Conservation (phyloP, 2,329 filamentous ascomycete species). For the Colletotrichum destructivum region DNA sequence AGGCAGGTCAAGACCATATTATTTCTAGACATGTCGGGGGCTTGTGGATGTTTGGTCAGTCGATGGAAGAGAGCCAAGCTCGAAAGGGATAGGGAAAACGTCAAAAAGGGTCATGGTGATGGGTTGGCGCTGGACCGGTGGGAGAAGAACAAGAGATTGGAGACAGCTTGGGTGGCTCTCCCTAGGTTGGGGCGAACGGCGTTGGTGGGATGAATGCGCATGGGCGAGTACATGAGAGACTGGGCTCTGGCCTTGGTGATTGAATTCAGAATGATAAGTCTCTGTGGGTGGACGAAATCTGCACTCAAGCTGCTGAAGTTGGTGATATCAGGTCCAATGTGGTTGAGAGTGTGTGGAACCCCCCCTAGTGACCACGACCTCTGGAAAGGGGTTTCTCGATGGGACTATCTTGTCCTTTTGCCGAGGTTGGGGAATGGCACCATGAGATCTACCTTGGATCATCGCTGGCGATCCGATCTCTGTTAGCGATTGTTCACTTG, state of each 20-base stretch:
- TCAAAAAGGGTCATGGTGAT: neutral
- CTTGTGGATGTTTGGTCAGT: neutral
- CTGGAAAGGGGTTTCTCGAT: too few relatives aligned
- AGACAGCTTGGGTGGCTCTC: neutral
- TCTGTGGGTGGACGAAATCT: neutral
- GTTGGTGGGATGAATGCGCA: slow-evolving; percentile 1
- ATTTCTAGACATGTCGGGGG: neutral
- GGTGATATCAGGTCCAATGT: neutral
- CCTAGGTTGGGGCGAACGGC: slow-evolving; percentile 11
- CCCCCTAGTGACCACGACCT: too few relatives aligned
- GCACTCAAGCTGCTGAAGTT: neutral
- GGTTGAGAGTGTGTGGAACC: neutral
- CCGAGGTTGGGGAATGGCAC: too few relatives aligned
- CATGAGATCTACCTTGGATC: too few relatives aligned
- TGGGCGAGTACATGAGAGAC: neutral
- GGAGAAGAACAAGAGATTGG: neutral
- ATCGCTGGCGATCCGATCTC: too few relatives aligned
- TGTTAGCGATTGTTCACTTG: too few relatives aligned
- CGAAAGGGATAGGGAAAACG: neutral
- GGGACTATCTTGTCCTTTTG: too few relatives aligned
- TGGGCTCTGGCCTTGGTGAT: neutral
- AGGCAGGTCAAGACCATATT: neutral
- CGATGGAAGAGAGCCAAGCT: too few relatives aligned
- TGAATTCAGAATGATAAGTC: neutral
- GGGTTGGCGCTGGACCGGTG: neutral